phyloP scores from a whole-genome alignment of 768 basidiomycete genomes.

The Lepiota subincarnata region DNA sequence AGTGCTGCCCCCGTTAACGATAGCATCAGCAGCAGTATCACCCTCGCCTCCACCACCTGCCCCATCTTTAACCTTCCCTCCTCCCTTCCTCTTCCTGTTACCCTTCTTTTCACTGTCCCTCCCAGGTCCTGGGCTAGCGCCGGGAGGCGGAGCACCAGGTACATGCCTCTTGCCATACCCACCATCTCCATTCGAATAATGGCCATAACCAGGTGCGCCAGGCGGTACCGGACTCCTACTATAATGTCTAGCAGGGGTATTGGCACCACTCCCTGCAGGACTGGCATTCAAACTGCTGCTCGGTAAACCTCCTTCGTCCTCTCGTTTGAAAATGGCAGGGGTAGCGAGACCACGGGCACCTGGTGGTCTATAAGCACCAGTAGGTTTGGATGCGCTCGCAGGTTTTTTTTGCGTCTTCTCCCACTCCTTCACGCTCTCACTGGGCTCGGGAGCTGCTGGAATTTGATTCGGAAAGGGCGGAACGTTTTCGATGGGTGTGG shows the following conservation, averaged over 20 bases:
- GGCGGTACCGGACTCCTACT: constrained; percentile 51
- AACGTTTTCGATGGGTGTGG: constrained; percentile 59
- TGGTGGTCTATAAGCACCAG: constrained; percentile 90
- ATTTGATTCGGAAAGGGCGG: constrained; percentile 65
- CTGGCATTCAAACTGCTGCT: constrained; percentile 26
- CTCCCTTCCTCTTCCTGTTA: constrained; percentile 54
- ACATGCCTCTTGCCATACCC: constrained; percentile 52
- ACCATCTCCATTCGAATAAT: constrained; percentile 27
- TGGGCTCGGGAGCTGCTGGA: constrained; percentile 65
- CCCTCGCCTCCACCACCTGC: constrained; percentile 27
- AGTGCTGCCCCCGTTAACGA: constrained; percentile 1
- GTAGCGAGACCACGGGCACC: constrained; percentile 89
- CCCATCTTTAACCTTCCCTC: constrained; percentile 33
- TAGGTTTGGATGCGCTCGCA: constrained; percentile 50
- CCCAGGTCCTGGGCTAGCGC: constrained; percentile 36
- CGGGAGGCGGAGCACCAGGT: constrained; percentile 64
- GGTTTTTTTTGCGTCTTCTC: constrained; percentile 47
- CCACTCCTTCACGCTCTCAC: constrained; percentile 48
- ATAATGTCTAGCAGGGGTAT: constrained; percentile 61
- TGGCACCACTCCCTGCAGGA: constrained; percentile 37
- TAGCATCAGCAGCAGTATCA: constrained; percentile 41
- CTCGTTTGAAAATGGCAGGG: constrained; percentile 84
- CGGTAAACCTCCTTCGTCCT: constrained; percentile 81
- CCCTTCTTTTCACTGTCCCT: constrained; percentile 44
- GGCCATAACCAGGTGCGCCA: constrained; percentile 42